Conservation (phyloP, 2,329 filamentous ascomycete species). For the Periconia digitata region DNA sequence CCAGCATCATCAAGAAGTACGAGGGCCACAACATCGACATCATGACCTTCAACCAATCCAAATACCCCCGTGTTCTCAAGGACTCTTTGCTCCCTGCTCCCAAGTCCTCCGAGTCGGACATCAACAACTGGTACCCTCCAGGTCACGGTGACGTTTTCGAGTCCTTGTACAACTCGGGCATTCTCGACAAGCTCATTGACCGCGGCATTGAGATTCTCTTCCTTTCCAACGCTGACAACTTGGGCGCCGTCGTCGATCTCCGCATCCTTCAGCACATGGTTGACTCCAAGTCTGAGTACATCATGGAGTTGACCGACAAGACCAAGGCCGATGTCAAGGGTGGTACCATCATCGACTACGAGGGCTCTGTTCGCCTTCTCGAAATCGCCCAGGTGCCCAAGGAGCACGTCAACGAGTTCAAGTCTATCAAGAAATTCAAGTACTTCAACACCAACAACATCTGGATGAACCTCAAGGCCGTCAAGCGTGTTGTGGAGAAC, state of each 20-base stretch:
- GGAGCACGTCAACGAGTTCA: conserved; percentile 99
- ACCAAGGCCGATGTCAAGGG: conserved; percentile 99
- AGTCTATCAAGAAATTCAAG: conserved; percentile 99
- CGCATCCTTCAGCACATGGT: conserved; percentile 99
- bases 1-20: conserved; percentile 99
- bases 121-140: conserved; percentile 97
- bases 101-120: conserved; percentile 82
- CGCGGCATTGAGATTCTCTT: conserved; percentile 97
- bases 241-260: conserved; percentile 95
- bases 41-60: conserved; percentile 98
- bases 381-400: conserved; percentile 99
- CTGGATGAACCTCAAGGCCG: conserved; percentile 96
- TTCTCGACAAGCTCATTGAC: conserved; percentile 92
- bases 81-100: conserved; percentile 95
- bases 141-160: conserved; percentile 99
- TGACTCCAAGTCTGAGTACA: conserved; percentile 94
- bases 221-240: conserved; percentile 98
- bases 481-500: conserved; percentile 98
- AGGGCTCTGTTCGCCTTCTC: conserved; percentile 91
- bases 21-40: conserved; percentile 99
- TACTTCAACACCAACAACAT: conserved; percentile 99
- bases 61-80: conserved; percentile 97
- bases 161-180: conserved; percentile 98
- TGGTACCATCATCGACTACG: conserved; percentile 99
- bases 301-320: conserved; percentile 99